These are phyloP conservation scores for Alternaria sp. DNA, from an alignment of 2,329 filamentous ascomycete species.

Conservation along the genomic window DNA sequence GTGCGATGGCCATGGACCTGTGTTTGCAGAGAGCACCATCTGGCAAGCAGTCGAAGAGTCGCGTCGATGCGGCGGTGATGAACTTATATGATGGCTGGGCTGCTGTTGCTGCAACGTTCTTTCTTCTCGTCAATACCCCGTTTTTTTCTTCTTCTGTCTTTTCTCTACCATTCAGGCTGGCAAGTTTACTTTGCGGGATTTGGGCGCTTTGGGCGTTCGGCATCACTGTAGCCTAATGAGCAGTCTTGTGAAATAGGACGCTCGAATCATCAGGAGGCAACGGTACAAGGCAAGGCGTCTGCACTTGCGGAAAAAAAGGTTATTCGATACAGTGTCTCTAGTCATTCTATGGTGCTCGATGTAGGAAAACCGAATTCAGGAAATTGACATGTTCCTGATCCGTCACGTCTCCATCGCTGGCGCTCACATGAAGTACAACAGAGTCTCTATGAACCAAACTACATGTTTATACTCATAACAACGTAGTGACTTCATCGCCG, in stretches of 20 bases:
- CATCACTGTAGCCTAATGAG: constrained; percentile 1
- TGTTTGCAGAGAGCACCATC: constrained; percentile 82
- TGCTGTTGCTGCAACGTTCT: not conserved
- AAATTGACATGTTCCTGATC: not conserved
- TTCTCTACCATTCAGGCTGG: not conserved
- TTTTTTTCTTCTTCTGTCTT: not conserved
- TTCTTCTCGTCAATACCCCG: constrained; percentile 18
- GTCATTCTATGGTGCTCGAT: not conserved
- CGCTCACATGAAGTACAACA: not conserved
- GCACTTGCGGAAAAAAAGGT: not conserved
- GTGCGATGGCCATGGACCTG: constrained; percentile 86
- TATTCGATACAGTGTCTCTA: not conserved
- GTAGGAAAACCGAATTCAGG: not conserved
- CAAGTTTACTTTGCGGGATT: not conserved
- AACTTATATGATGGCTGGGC: constrained; percentile 65
- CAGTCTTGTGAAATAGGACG: constrained; percentile 6
- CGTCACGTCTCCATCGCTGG: not conserved
- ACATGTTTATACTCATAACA: too few species aligned
- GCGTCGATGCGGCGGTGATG: constrained; percentile 78
- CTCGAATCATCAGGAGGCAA: not conserved
- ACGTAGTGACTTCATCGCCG: too few species aligned
- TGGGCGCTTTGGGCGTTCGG: constrained; percentile 6
- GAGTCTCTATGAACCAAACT: not conserved
- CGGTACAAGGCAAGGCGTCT: not conserved
- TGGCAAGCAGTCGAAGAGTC: constrained; percentile 79